Base-by-base conservation (phyloP, 148 eudicot genomes). In the Cornus controversa region DNA sequence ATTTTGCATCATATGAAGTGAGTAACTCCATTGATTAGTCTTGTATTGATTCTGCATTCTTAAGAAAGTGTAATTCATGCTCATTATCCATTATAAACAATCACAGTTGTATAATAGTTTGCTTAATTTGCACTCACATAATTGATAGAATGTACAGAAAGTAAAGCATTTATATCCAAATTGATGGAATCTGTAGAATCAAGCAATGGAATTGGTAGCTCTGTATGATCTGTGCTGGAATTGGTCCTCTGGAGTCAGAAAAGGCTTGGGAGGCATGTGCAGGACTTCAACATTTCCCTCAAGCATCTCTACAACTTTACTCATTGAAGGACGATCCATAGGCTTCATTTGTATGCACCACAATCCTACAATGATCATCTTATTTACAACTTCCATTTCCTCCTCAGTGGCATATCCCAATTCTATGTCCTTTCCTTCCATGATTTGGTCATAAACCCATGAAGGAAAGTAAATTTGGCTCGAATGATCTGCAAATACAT, bases 261-360 rank as follows among this genome's bases (percentile, higher is more conserved):
- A 73, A 73, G 75, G 75, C 6, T 31, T 57, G 7, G 45, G 28
- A 73, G 66, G 76, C 54, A 74, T 73, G 10, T 58, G 67, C 1
- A 73, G 50, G 0, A 8, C 1, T 10, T 72, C 75, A 7, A 28
- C 5, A 16, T 15, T 28, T 28, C 45, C 65, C 53, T 53, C 47
- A 13, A 73, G 66, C 66, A 73, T 73, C 28, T 73, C 66, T 11
- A 73, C 1, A 0, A 73, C 66, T 73, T 73, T 58, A 28, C 11
- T 73, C 50, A 73, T 73, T 10, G 75, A 22, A 10, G 75, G 67
- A 31, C 50, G 66, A 28, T 73, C 47, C 22, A 20, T 22, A 31
- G 76, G 29, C 66, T 34, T 73, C 67, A 28, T 72, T 5, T 72
- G 65, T 53, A 72, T 72, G 8, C 75, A 72, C 75, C 75, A 72